Evolutionary conservation across 352 stramenopile genomes (phyloP).

Genomic region (Pythium insidiosum): DNA sequence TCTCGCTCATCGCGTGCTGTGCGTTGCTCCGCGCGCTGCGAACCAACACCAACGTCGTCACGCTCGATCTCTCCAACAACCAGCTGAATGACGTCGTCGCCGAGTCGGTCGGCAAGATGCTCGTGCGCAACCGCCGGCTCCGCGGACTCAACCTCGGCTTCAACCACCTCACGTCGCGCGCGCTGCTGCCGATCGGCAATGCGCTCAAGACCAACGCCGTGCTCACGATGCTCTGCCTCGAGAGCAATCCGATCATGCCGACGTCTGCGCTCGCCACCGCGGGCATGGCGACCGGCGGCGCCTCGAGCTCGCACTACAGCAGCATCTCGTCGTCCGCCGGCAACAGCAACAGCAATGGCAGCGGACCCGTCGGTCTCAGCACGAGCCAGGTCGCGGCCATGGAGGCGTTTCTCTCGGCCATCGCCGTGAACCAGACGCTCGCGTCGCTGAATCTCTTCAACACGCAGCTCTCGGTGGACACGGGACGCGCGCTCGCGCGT

Average conservation of each 20-base stretch:
- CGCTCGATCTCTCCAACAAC: conserved; percentile 59
- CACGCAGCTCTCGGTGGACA: conserved; percentile 44
- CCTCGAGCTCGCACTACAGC: too few species aligned
- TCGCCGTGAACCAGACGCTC: conserved; percentile 31
- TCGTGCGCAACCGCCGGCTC: conserved; percentile 46
- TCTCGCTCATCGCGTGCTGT: conserved; percentile 46
- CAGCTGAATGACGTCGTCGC: conserved; percentile 31
- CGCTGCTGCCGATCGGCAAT: conserved; percentile 24
- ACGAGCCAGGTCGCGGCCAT: conserved; percentile 6
- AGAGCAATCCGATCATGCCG: conserved; percentile 41
- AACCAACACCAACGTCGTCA: conserved; percentile 41
- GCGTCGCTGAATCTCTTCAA: conserved; percentile 50
- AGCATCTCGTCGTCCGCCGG: not conserved
- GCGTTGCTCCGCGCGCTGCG: conserved; percentile 49
- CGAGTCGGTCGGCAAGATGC: conserved; percentile 34
- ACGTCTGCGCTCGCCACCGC: too few species aligned
- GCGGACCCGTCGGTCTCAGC: not conserved
- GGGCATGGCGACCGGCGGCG: too few species aligned
- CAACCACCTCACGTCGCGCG: conserved; percentile 36
- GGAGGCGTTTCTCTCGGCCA: conserved; percentile 20
- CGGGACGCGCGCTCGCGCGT: conserved; percentile 29
- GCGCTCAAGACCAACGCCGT: conserved; percentile 34
- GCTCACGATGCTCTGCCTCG: conserved; percentile 44
- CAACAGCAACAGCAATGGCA: conserved; percentile 4
- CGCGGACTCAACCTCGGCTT: conserved; percentile 44